A percentile compares a stretch with the other conserved stretches of the same genome.
phyloP scores from a whole-genome alignment of 2,329 filamentous ascomycete species.

The Chrysoporthe cubensis region DNA sequence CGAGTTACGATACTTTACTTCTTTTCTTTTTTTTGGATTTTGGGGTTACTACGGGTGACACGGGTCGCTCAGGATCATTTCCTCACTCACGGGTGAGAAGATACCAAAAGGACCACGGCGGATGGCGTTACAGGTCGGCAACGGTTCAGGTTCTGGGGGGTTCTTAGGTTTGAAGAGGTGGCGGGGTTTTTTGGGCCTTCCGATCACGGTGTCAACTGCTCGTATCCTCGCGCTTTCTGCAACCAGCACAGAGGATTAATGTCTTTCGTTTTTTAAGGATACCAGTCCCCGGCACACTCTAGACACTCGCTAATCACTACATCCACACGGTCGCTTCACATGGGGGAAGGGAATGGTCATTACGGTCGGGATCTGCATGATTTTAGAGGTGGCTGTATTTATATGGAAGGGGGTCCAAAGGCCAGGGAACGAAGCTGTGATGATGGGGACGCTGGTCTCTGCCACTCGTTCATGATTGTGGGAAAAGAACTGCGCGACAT shows the following conservation, averaged over 20 bases:
- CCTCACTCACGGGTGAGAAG: slow-evolving; percentile 1
- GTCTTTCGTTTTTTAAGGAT: slow-evolving; percentile 25
- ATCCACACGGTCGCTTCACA: slow-evolving; percentile 26
- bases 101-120: slow-evolving; percentile 14
- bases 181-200: slow-evolving; percentile 12
- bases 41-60: background rate
- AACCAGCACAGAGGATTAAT: slow-evolving; percentile 21
- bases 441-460: background rate
- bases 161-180: background rate
- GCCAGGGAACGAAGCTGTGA: slow-evolving; percentile 10
- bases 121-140: slow-evolving; percentile 10
- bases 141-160: background rate
- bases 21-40: background rate
- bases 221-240: slow-evolving; percentile 15
- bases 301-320: slow-evolving; percentile 27
- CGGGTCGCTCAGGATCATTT: slow-evolving; percentile 7
- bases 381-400: slow-evolving; percentile 23
- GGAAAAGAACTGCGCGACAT: slow-evolving; percentile 6
- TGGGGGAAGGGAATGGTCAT: slow-evolving; percentile 1
- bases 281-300: slow-evolving; percentile 20
- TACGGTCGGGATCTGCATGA: slow-evolving; percentile 11
- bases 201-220: slow-evolving; percentile 24
- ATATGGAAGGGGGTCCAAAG: background rate
- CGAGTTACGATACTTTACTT: slow-evolving; percentile 1
- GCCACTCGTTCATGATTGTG: slow-evolving; percentile 4